These are phyloP conservation scores for Cucumis cinereus DNA, from an alignment of 306 rosid genomes.

Conservation along the genomic window DNA sequence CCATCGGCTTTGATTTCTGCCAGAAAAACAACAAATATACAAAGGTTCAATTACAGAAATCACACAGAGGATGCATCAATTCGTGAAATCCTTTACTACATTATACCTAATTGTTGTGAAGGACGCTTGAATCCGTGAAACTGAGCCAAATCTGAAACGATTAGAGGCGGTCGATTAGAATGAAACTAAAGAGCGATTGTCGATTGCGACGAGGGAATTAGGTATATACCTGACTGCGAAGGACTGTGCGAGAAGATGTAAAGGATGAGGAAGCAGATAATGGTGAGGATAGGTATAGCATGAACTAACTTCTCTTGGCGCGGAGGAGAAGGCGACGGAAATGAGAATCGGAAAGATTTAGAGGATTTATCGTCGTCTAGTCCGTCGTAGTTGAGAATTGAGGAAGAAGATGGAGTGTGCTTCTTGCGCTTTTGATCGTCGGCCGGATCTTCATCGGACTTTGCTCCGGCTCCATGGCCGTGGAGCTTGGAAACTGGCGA, in stretches of 20 bases:
- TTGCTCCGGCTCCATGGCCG: constrained; percentile 34
- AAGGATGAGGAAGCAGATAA: constrained; percentile 79
- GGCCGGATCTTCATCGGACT: constrained; percentile 18
- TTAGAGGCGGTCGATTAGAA: background rate
- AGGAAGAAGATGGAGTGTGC: constrained; percentile 15
- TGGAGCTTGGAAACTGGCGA: constrained; percentile 72
- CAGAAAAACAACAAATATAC: background rate
- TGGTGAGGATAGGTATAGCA: constrained; percentile 76
- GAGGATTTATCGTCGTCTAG: constrained; percentile 25
- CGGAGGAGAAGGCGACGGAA: constrained; percentile 35
- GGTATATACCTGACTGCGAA: constrained; percentile 54
- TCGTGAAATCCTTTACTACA: constrained; percentile 8
- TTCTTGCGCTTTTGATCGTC: constrained; percentile 25
- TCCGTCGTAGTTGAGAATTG: background rate
- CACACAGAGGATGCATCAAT: background rate
- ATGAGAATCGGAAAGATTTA: constrained; percentile 49
- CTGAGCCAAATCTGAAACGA: constrained; percentile 52
- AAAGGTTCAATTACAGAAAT: background rate
- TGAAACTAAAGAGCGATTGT: background rate
- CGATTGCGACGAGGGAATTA: background rate
- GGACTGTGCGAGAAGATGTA: constrained; percentile 86
- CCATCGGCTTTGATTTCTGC: constrained; percentile 24
- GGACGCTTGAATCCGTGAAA: constrained; percentile 37
- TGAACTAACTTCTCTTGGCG: constrained; percentile 60
- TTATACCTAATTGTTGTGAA: constrained; percentile 26